Evolutionary conservation across 2,329 filamentous ascomycete genomes (phyloP).

Genomic region (Fusarium tjaetaba): DNA sequence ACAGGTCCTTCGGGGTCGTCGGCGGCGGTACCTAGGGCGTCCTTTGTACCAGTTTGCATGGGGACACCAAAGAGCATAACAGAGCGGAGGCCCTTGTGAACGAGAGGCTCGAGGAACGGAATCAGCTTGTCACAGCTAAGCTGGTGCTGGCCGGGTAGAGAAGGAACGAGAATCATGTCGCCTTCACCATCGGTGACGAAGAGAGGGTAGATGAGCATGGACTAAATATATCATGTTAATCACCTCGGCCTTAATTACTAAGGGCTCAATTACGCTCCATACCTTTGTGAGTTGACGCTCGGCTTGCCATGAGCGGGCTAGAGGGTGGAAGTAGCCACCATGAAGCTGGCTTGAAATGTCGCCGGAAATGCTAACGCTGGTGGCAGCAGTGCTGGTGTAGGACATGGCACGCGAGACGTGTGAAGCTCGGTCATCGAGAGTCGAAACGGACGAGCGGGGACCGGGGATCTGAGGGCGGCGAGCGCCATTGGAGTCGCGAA

Average conservation of each 20-base stretch:
- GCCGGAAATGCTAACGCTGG: constrained; percentile 74
- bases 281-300: constrained; percentile 89
- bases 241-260: not conserved
- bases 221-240: constrained; percentile 61
- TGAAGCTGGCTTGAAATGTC: constrained; percentile 87
- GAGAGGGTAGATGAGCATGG: constrained; percentile 97
- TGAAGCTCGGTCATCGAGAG: constrained; percentile 68
- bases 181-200: constrained; percentile 96
- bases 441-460: constrained; percentile 61
- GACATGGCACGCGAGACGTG: constrained; percentile 72
- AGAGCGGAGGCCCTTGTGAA: constrained; percentile 88
- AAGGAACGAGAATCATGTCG: constrained; percentile 89
- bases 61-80: constrained; percentile 98
- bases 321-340: constrained; percentile 82
- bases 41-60: constrained; percentile 81
- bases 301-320: constrained; percentile 83
- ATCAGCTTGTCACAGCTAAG: constrained; percentile 88
- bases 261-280: constrained; percentile 35
- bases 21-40: constrained; percentile 88
- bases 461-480: constrained; percentile 56
- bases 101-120: constrained; percentile 84
- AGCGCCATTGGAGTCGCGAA: constrained; percentile 62
- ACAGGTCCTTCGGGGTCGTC: constrained; percentile 95
- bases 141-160: constrained; percentile 89
- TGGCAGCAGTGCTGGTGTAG: constrained; percentile 72